Evolutionary conservation across 164 flowering plant genomes (phyloP).

Genomic region (Tetrastigma voinierianum): DNA sequence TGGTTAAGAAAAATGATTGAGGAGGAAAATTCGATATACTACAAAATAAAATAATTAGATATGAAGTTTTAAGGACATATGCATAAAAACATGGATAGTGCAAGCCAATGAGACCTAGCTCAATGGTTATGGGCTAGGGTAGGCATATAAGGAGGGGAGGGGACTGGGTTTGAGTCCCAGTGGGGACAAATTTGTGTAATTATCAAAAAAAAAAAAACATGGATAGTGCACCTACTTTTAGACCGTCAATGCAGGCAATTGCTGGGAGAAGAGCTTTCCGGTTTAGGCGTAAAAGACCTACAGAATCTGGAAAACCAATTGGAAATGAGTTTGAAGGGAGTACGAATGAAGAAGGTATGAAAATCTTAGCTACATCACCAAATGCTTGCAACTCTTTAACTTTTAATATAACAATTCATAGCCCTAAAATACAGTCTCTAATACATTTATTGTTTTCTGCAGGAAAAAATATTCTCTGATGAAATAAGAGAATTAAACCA

Average conservation of each 20-base stretch:
- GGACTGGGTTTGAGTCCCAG: too few species aligned
- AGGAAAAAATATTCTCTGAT: slow-evolving; percentile 43
- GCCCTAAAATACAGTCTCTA: too few species aligned
- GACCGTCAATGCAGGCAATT: slow-evolving; percentile 33
- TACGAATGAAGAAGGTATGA: slow-evolving; percentile 44
- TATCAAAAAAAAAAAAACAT: background rate
- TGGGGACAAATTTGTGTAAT: too few species aligned
- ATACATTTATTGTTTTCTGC: slow-evolving; percentile 2
- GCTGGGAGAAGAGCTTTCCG: slow-evolving; percentile 50
- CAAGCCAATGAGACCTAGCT: too few species aligned
- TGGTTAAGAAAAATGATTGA: too few species aligned
- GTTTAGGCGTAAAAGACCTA: slow-evolving; percentile 38
- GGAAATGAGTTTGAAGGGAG: slow-evolving; percentile 38
- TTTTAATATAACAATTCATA: too few species aligned
- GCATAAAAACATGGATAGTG: background rate
- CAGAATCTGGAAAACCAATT: slow-evolving; percentile 46
- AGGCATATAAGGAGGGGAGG: too few species aligned
- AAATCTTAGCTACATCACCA: background rate
- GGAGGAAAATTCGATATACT: too few species aligned
- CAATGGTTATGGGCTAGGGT: too few species aligned
- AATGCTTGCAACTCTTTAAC: too few species aligned
- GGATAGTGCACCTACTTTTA: background rate
- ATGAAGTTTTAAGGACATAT: too few species aligned
- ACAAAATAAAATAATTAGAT: too few species aligned
- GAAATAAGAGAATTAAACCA: slow-evolving; percentile 41